Evolutionary conservation across 257 asterid genomes (phyloP).

Genomic region (Rauvolfia tetraphylla): DNA sequence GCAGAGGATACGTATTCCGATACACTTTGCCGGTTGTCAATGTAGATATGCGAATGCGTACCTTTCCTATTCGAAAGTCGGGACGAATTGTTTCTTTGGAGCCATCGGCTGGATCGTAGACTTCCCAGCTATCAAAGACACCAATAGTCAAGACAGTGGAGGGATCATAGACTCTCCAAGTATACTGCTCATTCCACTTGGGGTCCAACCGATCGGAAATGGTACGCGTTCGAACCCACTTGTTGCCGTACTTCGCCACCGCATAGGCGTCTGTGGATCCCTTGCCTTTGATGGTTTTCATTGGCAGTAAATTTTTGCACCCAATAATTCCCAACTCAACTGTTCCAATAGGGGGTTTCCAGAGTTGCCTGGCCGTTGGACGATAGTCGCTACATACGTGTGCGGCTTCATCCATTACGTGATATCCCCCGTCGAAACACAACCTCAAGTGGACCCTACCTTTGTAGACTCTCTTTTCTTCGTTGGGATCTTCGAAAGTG

Average conservation of each 20-base stretch:
- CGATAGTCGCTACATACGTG: conserved; percentile 82
- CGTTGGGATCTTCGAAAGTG: conserved; percentile 63
- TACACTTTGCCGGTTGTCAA: conserved; percentile 58
- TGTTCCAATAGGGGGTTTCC: conserved; percentile 70
- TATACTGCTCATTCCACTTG: conserved; percentile 88
- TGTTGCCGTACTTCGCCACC: conserved; percentile 78
- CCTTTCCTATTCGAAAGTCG: conserved; percentile 74
- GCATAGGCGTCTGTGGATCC: conserved; percentile 80
- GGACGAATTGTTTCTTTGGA: conserved; percentile 37
- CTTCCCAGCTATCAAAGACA: conserved; percentile 77
- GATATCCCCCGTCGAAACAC: conserved; percentile 91
- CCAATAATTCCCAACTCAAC: conserved; percentile 76
- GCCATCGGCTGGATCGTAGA: conserved; percentile 33
- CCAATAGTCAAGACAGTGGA: conserved; percentile 77
- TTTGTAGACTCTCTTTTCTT: conserved; percentile 46
- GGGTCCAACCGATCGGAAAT: conserved; percentile 67
- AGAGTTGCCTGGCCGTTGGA: conserved; percentile 81
- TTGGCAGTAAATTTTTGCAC: conserved; percentile 67
- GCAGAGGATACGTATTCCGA: conserved; percentile 49
- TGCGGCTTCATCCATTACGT: conserved; percentile 84
- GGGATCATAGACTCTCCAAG: conserved; percentile 85
- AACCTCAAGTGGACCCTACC: conserved; percentile 72
- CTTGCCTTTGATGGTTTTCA: conserved; percentile 60
- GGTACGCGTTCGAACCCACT: conserved; percentile 86
- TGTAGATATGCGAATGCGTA: conserved; percentile 71